A percentile compares a stretch with the other conserved stretches of the same genome.
Evolutionary conservation across 495 filamentous ascomycete species (phyloP).

Genomic region (Neurospora sublineolata): DNA sequence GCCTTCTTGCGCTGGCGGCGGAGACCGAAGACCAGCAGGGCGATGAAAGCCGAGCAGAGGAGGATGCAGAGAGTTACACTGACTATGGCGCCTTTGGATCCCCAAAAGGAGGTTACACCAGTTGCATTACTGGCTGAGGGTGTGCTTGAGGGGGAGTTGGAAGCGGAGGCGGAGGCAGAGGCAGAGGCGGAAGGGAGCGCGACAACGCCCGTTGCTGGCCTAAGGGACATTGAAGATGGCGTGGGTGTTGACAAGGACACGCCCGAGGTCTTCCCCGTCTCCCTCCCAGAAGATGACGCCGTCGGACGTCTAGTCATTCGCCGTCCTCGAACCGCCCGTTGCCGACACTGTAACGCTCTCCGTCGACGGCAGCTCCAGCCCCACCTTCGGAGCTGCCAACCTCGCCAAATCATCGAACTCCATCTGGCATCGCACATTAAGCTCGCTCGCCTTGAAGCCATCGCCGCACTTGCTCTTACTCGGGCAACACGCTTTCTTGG

Average conservation of each 20-base stretch:
- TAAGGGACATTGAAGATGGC: not conserved
- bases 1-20: not conserved
- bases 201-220: not conserved
- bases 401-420: not conserved
- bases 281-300: not conserved
- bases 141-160: not conserved
- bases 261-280: not conserved
- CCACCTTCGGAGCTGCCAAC: not conserved
- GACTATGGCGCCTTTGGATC: not conserved
- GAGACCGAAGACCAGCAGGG: not conserved
- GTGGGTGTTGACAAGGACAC: not conserved
- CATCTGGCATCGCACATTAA: not conserved
- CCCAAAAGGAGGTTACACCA: not conserved
- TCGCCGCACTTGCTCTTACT: not conserved
- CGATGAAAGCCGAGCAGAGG: not conserved
- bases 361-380: not conserved
- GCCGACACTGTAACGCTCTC: not conserved
- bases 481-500: not conserved
- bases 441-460: not conserved
- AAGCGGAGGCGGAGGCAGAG: not conserved
- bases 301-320: not conserved
- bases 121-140: not conserved
- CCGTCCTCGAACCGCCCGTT: not conserved
- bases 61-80: not conserved
- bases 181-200: not conserved